phyloP scores from a whole-genome alignment of 164 flowering plant genomes.

The Akebia trifoliata region DNA sequence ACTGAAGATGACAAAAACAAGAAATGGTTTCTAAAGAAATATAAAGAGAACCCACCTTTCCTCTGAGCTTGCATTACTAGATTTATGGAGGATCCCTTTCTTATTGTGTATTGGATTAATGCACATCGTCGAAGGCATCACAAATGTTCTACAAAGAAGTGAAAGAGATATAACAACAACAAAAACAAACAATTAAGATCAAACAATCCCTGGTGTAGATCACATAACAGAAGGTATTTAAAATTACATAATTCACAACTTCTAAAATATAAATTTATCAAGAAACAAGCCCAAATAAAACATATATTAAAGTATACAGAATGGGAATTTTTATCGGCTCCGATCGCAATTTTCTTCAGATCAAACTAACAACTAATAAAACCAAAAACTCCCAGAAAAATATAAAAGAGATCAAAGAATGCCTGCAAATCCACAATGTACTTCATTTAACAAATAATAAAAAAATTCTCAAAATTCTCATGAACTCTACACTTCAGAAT shows the following conservation, averaged over 20 bases:
- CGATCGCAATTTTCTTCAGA: neutral
- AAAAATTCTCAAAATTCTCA: neutral
- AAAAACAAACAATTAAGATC: too few relatives aligned
- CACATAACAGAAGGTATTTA: neutral
- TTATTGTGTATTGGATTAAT: conserved; percentile 87
- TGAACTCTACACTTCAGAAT: too few relatives aligned
- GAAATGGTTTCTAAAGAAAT: neutral
- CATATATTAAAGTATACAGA: too few relatives aligned
- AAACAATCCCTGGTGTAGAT: neutral
- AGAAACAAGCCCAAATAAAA: too few relatives aligned
- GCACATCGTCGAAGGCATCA: conserved; percentile 97
- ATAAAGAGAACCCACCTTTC: conserved; percentile 44
- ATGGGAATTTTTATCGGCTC: too few relatives aligned
- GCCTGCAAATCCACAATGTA: neutral
- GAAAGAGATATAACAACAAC: neutral
- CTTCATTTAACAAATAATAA: neutral
- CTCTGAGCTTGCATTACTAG: conserved; percentile 44
- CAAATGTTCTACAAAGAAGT: conserved; percentile 64
- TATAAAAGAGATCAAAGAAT: neutral
- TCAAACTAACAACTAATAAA: neutral
- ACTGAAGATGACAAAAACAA: neutral
- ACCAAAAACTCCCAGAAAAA: neutral
- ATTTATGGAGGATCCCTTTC: conserved; percentile 75
- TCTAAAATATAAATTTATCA: too few relatives aligned
- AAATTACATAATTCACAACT: too few relatives aligned